Evolutionary conservation across 1,284 basidiomycete genomes (phyloP).

Genomic region (Puccinia novopanici): DNA sequence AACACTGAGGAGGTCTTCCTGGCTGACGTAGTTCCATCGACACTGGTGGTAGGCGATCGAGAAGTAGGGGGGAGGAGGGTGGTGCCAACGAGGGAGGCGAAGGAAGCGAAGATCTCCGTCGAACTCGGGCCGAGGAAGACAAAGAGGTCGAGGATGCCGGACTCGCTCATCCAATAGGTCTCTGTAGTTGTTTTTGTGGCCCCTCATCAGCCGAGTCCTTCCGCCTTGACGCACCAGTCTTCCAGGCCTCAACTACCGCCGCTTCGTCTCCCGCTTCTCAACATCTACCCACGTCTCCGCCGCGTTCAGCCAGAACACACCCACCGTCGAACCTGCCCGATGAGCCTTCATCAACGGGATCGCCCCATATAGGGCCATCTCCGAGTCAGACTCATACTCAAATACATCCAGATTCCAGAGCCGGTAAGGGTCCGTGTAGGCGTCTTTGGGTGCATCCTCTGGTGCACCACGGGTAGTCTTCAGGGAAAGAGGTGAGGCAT

Average conservation of each 20-base stretch:
- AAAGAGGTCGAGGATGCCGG: constrained; percentile 91
- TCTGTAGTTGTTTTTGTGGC: constrained; percentile 64
- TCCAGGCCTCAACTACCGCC: constrained; percentile 51
- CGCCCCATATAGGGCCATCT: constrained; percentile 72
- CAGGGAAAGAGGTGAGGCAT: constrained; percentile 84
- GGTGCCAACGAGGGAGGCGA: constrained; percentile 79
- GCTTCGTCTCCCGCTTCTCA: constrained; percentile 66
- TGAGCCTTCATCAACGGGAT: constrained; percentile 88
- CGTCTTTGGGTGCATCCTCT: background rate
- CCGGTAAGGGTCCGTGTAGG: constrained; percentile 81
- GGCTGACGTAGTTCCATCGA: constrained; percentile 95
- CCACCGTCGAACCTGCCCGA: constrained; percentile 75
- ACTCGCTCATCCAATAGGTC: constrained; percentile 96
- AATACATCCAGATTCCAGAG: constrained; percentile 97
- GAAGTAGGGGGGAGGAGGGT: constrained; percentile 87
- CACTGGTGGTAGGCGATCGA: constrained; percentile 95
- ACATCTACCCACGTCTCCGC: constrained; percentile 97
- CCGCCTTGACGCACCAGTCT: background rate
- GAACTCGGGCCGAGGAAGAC: constrained; percentile 86
- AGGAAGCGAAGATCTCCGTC: constrained; percentile 78
- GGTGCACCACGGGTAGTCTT: constrained; percentile 73
- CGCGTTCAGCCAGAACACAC: constrained; percentile 82
- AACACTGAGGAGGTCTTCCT: constrained; percentile 83
- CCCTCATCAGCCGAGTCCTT: background rate
- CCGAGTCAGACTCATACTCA: constrained; percentile 87